Conservation (phyloP, 495 filamentous ascomycete species). For the Venustampulla echinocandica region DNA sequence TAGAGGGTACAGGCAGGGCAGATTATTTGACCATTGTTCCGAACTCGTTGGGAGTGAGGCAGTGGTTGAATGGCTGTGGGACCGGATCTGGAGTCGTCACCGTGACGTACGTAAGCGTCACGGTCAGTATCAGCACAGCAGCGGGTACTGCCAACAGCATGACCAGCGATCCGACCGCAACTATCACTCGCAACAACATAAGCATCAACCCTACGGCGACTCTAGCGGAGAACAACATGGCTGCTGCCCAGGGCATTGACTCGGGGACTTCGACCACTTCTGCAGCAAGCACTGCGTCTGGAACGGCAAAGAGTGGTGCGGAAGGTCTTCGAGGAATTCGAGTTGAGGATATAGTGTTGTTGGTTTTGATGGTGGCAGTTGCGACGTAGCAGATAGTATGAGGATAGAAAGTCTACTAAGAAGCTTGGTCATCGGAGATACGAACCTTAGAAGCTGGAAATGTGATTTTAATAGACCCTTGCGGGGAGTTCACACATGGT, state of each 20-base stretch:
- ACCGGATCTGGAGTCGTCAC: background rate
- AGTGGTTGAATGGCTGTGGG: background rate
- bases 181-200: background rate
- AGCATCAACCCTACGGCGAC: background rate
- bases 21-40: constrained; percentile 1
- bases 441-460: too few species aligned
- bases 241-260: background rate
- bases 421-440: too few species aligned
- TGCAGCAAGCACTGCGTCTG: too few species aligned
- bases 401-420: background rate
- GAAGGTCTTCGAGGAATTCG: background rate
- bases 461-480: too few species aligned
- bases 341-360: background rate
- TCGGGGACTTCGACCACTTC: background rate
- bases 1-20: constrained; percentile 2
- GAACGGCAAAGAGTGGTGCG: too few species aligned
- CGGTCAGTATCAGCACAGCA: too few species aligned
- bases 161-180: too few species aligned
- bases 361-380: background rate
- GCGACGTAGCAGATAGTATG: background rate
- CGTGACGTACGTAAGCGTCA: too few species aligned
- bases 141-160: too few species aligned
- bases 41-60: background rate
- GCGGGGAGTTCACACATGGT: too few species aligned
- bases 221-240: background rate